A percentile compares a stretch with the other conserved stretches of the same genome.
Evolutionary conservation across 192 early-diverging fungal species (phyloP).

Genomic region (Podila epigama): DNA sequence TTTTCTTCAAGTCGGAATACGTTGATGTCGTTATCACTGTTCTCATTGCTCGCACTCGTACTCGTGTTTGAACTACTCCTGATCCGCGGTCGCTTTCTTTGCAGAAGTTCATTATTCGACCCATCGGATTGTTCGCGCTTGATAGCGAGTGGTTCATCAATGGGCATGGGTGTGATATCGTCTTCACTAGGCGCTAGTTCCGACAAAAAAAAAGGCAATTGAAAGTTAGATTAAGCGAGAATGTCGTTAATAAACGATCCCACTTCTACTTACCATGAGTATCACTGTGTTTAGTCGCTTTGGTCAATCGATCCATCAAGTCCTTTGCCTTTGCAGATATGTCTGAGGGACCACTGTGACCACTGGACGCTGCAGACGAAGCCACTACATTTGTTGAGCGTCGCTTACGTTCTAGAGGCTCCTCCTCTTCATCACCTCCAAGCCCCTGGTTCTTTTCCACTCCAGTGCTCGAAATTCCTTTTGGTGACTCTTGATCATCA

Average conservation of each 20-base stretch:
- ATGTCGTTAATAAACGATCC: background rate
- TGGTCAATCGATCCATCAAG: constrained; percentile 23
- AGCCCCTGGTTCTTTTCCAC: background rate
- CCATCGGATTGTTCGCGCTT: constrained; percentile 26
- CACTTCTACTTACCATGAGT: background rate
- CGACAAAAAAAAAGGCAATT: background rate
- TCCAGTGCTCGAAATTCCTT: background rate
- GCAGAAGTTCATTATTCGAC: background rate
- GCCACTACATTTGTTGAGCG: background rate
- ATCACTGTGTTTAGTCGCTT: constrained; percentile 12
- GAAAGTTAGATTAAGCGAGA: no score
- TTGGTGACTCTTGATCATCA: background rate
- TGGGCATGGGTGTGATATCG: background rate
- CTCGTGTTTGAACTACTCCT: constrained; percentile 6
- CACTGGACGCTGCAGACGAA: background rate
- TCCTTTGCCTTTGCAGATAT: background rate
- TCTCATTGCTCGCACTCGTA: background rate
- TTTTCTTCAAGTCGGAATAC: background rate
- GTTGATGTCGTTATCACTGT: background rate
- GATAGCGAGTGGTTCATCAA: background rate
- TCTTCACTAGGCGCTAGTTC: background rate
- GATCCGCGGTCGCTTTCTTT: background rate
- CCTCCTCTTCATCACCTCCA: constrained; percentile 3
- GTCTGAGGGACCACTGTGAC: background rate
- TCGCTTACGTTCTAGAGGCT: background rate